Base-by-base conservation (phyloP, 2,329 filamentous ascomycete species). In the Byssoonygena ceratinophila region DNA sequence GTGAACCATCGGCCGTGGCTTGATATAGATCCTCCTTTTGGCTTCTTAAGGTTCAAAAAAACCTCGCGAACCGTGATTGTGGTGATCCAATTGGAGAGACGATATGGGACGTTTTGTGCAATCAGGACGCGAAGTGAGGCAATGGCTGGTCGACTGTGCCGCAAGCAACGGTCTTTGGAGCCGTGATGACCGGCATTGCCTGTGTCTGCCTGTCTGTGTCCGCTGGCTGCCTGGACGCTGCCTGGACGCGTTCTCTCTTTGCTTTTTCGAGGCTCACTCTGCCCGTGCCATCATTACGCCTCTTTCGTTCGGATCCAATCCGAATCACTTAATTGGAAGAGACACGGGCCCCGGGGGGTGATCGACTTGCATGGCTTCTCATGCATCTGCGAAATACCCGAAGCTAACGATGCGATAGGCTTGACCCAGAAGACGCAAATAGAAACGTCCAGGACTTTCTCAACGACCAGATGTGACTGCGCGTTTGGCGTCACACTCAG, bases 261-360 rank as follows among this genome's bases (percentile, higher is more conserved):
- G 29, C 36, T 16, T 14, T 23, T 23, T 4, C 9, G 14, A n/a
- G 14, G n/a, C 22, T 3, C 4, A n/a, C 23, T 29, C 20, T n/a
- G 8, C 9, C 22, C 23, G n/a, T 27, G 34, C 32, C 36, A 16
- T 14, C 14, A 12, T 14, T 9, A 40, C 31, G 46, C 6, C 37
- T 40, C n/a, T 12, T 6, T 39, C 27, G 34, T 12, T 11, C 3
- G 11, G 27, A 20, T 40, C 20, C 46, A 18, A 23, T 51, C 49
- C 4, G 18, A 45, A 46, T 52, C 49, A 52, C 49, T 31, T 52
- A 41, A 52, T 31, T 52, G 31, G 46, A 37, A 27, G n/a, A n/a
- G n/a, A n/a, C n/a, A n/a, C n/a, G 11, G 40, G 29, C 41, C 29
- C 49, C 49, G 41, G 32, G 12, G 41, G 32, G 12, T 12, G 49